Evolutionary conservation across 768 basidiomycete genomes (phyloP).

Genomic region (Paxillus ammoniavirescens): DNA sequence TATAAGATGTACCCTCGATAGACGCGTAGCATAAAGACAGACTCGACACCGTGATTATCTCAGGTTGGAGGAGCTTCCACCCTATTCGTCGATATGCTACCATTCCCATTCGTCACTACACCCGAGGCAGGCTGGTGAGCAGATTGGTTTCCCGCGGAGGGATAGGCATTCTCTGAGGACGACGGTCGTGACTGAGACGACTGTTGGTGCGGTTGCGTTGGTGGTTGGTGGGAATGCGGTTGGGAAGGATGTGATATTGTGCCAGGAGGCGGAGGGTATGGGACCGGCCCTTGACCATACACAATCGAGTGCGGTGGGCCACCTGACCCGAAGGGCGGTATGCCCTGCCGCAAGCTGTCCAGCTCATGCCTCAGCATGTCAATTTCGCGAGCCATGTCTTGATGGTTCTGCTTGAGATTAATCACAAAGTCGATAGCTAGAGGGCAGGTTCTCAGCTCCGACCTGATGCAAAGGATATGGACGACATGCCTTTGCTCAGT

Average conservation of each 20-base stretch:
- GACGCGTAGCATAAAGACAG: conserved; percentile 7
- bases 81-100: conserved; percentile 38
- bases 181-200: conserved; percentile 52
- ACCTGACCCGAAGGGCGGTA: conserved; percentile 48
- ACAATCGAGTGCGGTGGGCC: conserved; percentile 48
- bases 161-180: conserved; percentile 60
- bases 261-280: conserved; percentile 47
- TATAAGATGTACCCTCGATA: conserved; percentile 16
- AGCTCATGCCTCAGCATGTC: conserved; percentile 78
- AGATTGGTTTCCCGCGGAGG: conserved; percentile 39
- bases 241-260: conserved; percentile 42
- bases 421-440: conserved; percentile 87
- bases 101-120: conserved; percentile 42
- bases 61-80: conserved; percentile 42
- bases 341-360: conserved; percentile 58
- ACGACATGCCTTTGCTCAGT: conserved; percentile 79
- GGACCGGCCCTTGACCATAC: conserved; percentile 50
- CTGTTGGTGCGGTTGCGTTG: conserved; percentile 28
- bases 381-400: conserved; percentile 76
- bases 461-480: background rate
- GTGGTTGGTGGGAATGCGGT: conserved; percentile 31
- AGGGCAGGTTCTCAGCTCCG: conserved; percentile 4
- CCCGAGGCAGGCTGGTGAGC: conserved; percentile 27
- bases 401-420: conserved; percentile 72
- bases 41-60: conserved; percentile 3